phyloP scores from a whole-genome alignment of 805 yeast genomes.

The Yamadazyma sp. region DNA sequence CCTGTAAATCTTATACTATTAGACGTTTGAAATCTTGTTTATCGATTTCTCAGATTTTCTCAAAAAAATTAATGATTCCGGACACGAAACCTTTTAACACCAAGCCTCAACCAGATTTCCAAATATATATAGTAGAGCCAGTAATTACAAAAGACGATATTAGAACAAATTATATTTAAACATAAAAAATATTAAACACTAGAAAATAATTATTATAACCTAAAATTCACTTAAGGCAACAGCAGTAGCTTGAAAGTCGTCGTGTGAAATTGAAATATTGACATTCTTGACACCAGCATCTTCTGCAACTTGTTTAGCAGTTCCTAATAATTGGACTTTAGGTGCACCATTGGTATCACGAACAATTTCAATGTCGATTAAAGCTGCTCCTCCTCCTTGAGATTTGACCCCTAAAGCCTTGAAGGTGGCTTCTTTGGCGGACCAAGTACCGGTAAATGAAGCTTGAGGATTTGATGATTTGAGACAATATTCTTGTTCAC shows the following conservation, averaged over 20 bases:
- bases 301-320: constrained; percentile 71
- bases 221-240: constrained; percentile 76
- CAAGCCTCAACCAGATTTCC: too few relatives aligned
- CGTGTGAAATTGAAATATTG: constrained; percentile 91
- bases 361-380: constrained; percentile 84
- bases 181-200: not conserved
- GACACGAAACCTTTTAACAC: too few relatives aligned
- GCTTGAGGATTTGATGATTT: constrained; percentile 77
- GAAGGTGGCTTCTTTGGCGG: constrained; percentile 99
- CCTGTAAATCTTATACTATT: too few relatives aligned
- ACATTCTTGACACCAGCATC: constrained; percentile 66
- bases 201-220: too few relatives aligned
- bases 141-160: too few relatives aligned
- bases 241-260: constrained; percentile 95
- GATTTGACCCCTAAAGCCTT: constrained; percentile 87
- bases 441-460: constrained; percentile 97
- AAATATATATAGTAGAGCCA: too few relatives aligned
- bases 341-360: constrained; percentile 81
- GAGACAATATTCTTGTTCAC: constrained; percentile 76
- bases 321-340: constrained; percentile 69
- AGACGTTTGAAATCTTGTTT: too few relatives aligned
- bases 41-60: not conserved
- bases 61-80: too few relatives aligned
- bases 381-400: constrained; percentile 92
- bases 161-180: not conserved